Evolutionary conservation across 2,329 filamentous ascomycete genomes (phyloP).

Genomic region (Whalleya microplaca): DNA sequence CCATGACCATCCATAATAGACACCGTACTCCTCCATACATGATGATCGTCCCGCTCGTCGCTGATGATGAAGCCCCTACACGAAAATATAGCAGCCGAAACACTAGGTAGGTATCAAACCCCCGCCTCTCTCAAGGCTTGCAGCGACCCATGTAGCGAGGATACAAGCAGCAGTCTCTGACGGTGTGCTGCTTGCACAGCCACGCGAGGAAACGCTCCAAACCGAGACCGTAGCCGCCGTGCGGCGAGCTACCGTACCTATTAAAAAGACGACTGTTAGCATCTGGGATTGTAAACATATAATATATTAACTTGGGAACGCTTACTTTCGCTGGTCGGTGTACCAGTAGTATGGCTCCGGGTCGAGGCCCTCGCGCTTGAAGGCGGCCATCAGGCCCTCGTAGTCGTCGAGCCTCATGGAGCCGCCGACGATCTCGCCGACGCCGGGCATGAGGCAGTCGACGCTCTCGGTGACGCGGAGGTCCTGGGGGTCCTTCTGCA

Average conservation of each 20-base stretch:
- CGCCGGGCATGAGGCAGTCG: slow-evolving; percentile 84
- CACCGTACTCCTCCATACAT: too few relatives aligned
- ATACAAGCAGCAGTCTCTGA: slow-evolving; percentile 72
- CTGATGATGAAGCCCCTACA: too few relatives aligned
- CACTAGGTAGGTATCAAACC: too few relatives aligned
- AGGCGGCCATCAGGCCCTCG: slow-evolving; percentile 86
- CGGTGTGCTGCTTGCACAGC: slow-evolving; percentile 66
- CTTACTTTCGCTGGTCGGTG: slow-evolving; percentile 92
- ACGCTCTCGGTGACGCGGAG: slow-evolving; percentile 88
- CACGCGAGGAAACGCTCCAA: slow-evolving; percentile 77
- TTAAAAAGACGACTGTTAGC: slow-evolving; percentile 19
- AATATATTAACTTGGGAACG: slow-evolving; percentile 30
- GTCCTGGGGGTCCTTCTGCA: slow-evolving; percentile 85
- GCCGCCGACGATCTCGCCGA: slow-evolving; percentile 95
- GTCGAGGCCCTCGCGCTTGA: slow-evolving; percentile 83
- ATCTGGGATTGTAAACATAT: background rate
- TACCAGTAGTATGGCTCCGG: slow-evolving; percentile 96
- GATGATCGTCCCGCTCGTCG: too few relatives aligned
- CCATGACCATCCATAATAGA: too few relatives aligned
- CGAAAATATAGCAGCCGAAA: too few relatives aligned
- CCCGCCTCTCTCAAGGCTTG: slow-evolving; percentile 60
- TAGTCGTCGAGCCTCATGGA: slow-evolving; percentile 95
- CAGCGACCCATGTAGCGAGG: slow-evolving; percentile 81
- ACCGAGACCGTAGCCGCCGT: slow-evolving; percentile 92
- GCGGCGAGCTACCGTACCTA: slow-evolving; percentile 87